Evolutionary conservation across 257 asterid genomes (phyloP).

Genomic region (Solanum ossicruentum): DNA sequence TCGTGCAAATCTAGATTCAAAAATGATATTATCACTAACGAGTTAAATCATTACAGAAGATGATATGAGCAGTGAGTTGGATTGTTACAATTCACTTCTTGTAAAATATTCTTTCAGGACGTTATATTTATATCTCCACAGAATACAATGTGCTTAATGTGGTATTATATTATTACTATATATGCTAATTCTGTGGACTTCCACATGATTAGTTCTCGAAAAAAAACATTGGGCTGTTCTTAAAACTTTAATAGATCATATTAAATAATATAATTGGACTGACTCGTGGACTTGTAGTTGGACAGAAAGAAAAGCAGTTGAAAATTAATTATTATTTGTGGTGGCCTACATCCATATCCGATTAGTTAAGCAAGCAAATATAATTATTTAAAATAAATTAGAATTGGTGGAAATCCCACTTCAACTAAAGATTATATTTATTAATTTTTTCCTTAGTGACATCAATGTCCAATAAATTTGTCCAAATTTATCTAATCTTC

Average conservation of each 20-base stretch:
- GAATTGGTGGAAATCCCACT: conserved; percentile 1
- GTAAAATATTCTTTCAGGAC: too few relatives aligned
- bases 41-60: too few relatives aligned
- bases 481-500: background rate
- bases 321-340: background rate
- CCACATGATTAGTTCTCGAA: background rate
- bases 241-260: background rate
- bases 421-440: background rate
- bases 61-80: too few relatives aligned
- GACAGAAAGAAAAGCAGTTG: background rate
- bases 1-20: rapidly evolving
- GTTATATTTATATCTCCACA: background rate
- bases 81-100: too few relatives aligned
- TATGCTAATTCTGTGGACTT: background rate
- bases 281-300: background rate
- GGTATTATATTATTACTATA: background rate
- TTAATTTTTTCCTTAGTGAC: background rate
- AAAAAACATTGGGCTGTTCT: background rate
- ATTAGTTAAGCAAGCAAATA: background rate
- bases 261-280: background rate
- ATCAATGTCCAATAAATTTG: background rate
- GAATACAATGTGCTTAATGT: background rate
- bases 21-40: too few relatives aligned
- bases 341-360: background rate
- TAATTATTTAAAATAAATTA: background rate